phyloP scores from a whole-genome alignment of 2,329 filamentous ascomycete genomes.

The Aureobasidium sp. region DNA sequence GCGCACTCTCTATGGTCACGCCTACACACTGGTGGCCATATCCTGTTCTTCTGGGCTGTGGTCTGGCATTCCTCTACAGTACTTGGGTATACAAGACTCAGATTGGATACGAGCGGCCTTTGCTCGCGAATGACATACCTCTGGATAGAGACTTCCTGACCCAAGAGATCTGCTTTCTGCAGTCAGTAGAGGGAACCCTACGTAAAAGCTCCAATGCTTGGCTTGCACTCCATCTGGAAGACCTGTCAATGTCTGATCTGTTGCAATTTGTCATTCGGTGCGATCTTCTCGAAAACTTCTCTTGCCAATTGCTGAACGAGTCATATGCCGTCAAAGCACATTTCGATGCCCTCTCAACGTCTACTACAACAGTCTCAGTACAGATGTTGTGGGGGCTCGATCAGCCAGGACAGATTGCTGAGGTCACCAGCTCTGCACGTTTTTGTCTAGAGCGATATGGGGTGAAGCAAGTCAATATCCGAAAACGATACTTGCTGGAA shows the following conservation, averaged over 20 bases:
- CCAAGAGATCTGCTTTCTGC: not conserved
- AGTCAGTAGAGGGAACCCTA: not conserved
- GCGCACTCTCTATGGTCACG: not conserved
- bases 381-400: not conserved
- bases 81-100: not conserved
- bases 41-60: not conserved
- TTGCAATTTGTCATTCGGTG: not conserved
- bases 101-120: not conserved
- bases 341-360: not conserved
- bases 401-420: not conserved
- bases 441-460: not conserved
- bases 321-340: not conserved
- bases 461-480: not conserved
- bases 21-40: slow-evolving; percentile 3
- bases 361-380: not conserved
- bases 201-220: not conserved
- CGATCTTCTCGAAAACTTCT: not conserved
- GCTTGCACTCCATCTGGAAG: not conserved
- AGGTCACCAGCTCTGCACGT: not conserved
- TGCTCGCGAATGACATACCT: not conserved
- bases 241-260: not conserved
- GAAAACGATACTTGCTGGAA: not conserved
- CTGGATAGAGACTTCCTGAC: not conserved
- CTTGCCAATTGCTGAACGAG: not conserved
- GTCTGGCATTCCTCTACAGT: not conserved